phyloP scores from a whole-genome alignment of 805 yeast genomes.

The Starmerella cellae region DNA sequence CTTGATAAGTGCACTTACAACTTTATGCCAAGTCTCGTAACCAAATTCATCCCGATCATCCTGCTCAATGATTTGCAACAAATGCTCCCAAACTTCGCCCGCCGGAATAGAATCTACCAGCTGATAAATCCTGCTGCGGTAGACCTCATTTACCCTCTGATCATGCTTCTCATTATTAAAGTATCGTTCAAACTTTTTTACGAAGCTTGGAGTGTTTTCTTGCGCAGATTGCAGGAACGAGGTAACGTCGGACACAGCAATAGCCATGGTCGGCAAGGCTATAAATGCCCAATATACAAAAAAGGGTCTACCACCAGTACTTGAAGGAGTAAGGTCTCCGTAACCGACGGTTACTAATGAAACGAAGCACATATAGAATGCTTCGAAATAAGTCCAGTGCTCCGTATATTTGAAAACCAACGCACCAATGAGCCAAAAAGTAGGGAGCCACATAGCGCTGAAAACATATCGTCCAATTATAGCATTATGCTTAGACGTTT shows the following conservation, averaged over 20 bases:
- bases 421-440: constrained; percentile 66
- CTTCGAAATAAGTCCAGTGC: constrained; percentile 56
- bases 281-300: constrained; percentile 69
- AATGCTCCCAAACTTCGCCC: constrained; percentile 9
- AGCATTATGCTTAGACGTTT: constrained; percentile 4
- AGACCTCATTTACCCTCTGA: not conserved
- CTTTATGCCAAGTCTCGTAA: constrained; percentile 10
- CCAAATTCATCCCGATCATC: not conserved
- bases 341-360: constrained; percentile 75
- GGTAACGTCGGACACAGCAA: constrained; percentile 15
- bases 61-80: constrained; percentile 2
- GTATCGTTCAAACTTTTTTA: not conserved
- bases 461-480: constrained; percentile 26
- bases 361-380: constrained; percentile 63
- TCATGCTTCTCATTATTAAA: not conserved
- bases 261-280: constrained; percentile 79
- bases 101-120: not conserved
- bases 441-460: constrained; percentile 34
- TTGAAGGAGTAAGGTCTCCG: constrained; percentile 56
- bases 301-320: constrained; percentile 55
- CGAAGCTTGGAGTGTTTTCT: not conserved
- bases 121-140: not conserved
- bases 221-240: not conserved
- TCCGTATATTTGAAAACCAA: constrained; percentile 40
- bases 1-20: constrained; percentile 1